These are phyloP conservation scores for Eucalyptus viminalis DNA, from an alignment of 345 rosid genomes.

Conservation along the genomic window DNA sequence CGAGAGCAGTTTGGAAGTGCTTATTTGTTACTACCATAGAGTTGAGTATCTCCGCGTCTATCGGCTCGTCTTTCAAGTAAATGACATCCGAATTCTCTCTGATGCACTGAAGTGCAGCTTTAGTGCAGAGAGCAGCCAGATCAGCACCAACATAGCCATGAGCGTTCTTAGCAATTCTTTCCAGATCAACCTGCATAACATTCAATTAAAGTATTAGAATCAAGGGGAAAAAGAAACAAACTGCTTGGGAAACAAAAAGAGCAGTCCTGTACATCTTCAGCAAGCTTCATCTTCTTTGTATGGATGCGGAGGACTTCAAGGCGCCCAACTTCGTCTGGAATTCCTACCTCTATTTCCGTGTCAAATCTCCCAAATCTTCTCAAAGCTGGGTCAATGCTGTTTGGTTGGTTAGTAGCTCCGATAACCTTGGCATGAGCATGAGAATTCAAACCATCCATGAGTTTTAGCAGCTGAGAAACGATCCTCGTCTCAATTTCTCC, in stretches of 20 bases:
- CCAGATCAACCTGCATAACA: conserved; percentile 66
- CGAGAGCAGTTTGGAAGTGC: conserved; percentile 67
- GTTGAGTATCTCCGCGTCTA: conserved; percentile 83
- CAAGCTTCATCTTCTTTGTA: conserved; percentile 91
- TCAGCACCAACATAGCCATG: conserved; percentile 99
- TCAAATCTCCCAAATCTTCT: conserved; percentile 93
- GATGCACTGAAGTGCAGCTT: conserved; percentile 95
- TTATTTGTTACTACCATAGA: conserved; percentile 87
- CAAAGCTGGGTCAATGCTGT: conserved; percentile 91
- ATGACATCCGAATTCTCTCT: conserved; percentile 96
- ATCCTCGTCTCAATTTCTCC: conserved; percentile 97
- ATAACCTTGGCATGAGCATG: conserved; percentile 89
- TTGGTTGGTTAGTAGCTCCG: conserved; percentile 96
- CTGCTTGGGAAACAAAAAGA: background rate
- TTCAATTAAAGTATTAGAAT: background rate
- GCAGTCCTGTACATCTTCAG: conserved; percentile 57
- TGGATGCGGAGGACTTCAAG: conserved; percentile 96
- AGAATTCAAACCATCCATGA: conserved; percentile 86
- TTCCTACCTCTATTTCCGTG: conserved; percentile 86
- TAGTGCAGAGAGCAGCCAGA: conserved; percentile 92
- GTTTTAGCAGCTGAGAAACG: conserved; percentile 86
- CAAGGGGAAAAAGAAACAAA: background rate
- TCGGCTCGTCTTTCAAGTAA: conserved; percentile 84
- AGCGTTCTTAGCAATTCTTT: conserved; percentile 71
- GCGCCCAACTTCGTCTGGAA: conserved; percentile 96